Evolutionary conservation across 208 protist genomes (phyloP), one percentile per base, ranked within the genome.

Genomic region (Wallacemonas rigidus): DNA sequence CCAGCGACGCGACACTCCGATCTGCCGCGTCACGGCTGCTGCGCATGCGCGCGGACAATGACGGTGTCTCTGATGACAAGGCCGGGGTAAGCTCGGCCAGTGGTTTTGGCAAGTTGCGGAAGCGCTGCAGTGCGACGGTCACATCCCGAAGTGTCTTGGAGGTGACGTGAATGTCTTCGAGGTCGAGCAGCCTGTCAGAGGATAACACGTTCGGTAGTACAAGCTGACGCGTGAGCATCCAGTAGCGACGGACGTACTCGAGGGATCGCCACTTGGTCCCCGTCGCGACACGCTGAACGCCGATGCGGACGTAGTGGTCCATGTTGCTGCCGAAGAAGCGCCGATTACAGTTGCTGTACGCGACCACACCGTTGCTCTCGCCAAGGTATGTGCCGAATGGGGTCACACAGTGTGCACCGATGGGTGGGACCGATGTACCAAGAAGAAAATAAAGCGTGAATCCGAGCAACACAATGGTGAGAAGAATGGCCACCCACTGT

Each of bases 271-370:
- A 94, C 60, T 87, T 82, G n/a, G 77, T 40, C 38, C 89, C 89
- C 39, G 82, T 91, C 62, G 86, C 82, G 1, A 88, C 57, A 2
- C 77, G 76, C 61, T 80, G 76, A 41, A 88, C 68, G 12, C 82
- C 85, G 5, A 89, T 57, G n/a, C 76, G 74, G 3, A 92, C 73
- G 67, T 83, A 90, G 82, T 89, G 79, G 50, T 86, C 73, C 72
- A 88, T 76, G 38, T 74, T 57, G 65, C 82, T 77, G 8, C 67
- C 75, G 45, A 74, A 76, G 57, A 84, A 88, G 55, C 57, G 44
- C 63, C 71, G 65, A 15, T 87, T 81, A 69, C 89, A 94, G 75
- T 94, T 94, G 79, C 86, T 94, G 76, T 85, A 90, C 36, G 85
- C 86, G 14, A 65, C 60, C 38, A 92, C 79, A 38, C 83, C 80